Conservation (phyloP, 495 filamentous ascomycete genomes). For the Penicillium bialowiezense region DNA sequence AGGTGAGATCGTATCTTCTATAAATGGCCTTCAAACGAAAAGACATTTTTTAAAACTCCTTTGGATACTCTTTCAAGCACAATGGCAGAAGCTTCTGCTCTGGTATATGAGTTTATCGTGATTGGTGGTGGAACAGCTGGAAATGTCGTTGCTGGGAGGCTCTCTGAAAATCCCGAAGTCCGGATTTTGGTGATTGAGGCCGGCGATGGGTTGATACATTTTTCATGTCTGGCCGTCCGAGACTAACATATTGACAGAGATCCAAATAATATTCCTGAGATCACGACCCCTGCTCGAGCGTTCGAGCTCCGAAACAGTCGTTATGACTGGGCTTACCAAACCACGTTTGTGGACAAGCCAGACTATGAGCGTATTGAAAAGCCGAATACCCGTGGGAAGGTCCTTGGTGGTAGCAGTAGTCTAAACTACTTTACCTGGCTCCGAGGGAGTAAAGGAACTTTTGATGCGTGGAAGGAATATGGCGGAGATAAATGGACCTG, state of each 20-base stretch:
- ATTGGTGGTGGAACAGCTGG: neutral
- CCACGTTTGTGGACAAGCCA: conserved; percentile 49
- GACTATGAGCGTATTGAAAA: conserved; percentile 58
- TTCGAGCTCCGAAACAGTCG: conserved; percentile 28
- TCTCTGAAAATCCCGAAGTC: neutral
- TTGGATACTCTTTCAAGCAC: neutral
- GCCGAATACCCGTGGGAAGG: conserved; percentile 49
- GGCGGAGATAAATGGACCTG: conserved; percentile 52
- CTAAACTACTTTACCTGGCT: conserved; percentile 53
- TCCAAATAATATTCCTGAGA: conserved; percentile 25
- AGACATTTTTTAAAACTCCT: too few relatives aligned
- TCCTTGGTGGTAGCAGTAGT: conserved; percentile 42
- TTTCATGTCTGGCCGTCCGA: neutral
- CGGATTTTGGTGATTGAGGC: neutral
- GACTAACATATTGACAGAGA: conserved; percentile 10
- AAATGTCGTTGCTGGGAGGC: neutral
- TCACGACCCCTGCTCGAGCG: conserved; percentile 35
- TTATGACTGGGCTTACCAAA: conserved; percentile 55
- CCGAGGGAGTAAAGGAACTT: conserved; percentile 43
- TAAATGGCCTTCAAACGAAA: too few relatives aligned
- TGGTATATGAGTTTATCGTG: neutral
- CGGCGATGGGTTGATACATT: neutral
- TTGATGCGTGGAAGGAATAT: conserved; percentile 50
- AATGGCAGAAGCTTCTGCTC: neutral
- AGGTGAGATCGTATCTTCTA: neutral